Evolutionary conservation across 176 grass and related monocot genomes (phyloP), one percentile per base, ranked within the genome.

Genomic region (Hsuehochloa calcarea): DNA sequence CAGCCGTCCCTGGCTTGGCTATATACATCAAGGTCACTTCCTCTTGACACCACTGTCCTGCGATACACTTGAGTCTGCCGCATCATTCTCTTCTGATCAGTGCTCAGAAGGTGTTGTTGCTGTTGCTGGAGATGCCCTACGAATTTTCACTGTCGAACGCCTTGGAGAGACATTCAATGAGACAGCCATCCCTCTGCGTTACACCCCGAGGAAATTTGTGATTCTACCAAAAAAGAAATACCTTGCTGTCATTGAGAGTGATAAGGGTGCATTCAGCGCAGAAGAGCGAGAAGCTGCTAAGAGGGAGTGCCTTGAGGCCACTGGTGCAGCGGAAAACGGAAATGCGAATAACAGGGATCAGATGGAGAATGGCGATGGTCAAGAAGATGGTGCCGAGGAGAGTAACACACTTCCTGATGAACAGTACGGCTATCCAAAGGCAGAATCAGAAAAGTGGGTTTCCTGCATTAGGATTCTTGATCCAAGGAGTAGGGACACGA

Each of bases 391-490:
- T 69, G 80, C 78, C 5, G 85, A 89, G 62, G 80, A 88, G 15
- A 89, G 86, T 20, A 94, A 96, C 85, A 73, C 90, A 39, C 85
- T 99, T 86, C 84, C 93, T 79, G 96, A 99, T 82, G 96, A 99
- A 77, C 96, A 99, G 26, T 96, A 95, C 41, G 93, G 96, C 73
- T 99, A 99, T 87, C 96, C 96, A 84, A 99, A 94, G 81, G 90
- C 86, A 46, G 90, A 96, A 81, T 89, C 91, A 37, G 93, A 99
- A 44, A 96, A 85, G 77, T 99, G 96, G 96, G 96, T 87, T 75
- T 99, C 93, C 80, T 99, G 96, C 86, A 92, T 99, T 79, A 92
- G 96, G 75, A 90, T 99, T 90, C 93, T 99, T 79, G 96, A 99
- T 92, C 96, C 96, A 40, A 94, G 84, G 82, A 94, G 88, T 31